Base-by-base conservation (phyloP, 768 basidiomycete species). In the Tylopilus sp. region DNA sequence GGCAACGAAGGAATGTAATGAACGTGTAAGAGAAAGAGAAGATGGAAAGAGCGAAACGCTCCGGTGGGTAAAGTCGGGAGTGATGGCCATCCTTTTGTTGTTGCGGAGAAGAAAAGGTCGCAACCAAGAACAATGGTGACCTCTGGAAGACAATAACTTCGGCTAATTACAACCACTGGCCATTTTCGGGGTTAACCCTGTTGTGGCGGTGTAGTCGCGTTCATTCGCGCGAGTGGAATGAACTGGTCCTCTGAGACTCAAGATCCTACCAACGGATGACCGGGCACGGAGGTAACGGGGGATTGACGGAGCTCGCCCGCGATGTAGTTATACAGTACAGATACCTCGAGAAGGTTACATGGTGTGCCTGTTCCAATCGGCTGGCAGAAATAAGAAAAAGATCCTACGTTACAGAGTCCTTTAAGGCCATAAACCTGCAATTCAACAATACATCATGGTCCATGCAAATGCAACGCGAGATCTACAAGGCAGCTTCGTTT, bases 81-180 rank as follows among this genome's bases (percentile, higher is more conserved):
- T 37, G 21, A 46, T 21, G 25, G 36, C 21, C 66, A 70, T 68
- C 30, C 58, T 59, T 63, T 66, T n/a, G n/a, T 71, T 69, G 67
- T 69, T 59, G 53, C 25, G 48, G 50, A 64, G 54, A 67, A 69
- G 61, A 69, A 71, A 54, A 56, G 29, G 31, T 21, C 19, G 44
- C 42, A 55, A 42, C 48, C 61, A n/a, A 33, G 33, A 33, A 33
- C 33, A 33, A 33, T 33, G 33, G 33, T 17, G 33, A 33, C 33
- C 33, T 6, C 13, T 1, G 21, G n/a, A 43, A 54, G 59, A 70
- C 68, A 70, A 70, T 70, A 66, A 48, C 48, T 6, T 49, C 50
- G 50, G 56, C 40, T 59, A 59, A 29, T 50, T 22, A 21, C 11
- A 9, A 9, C 30, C 11, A n/a, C n/a, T n/a, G n/a, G n/a, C n/a